Evolutionary conservation across 306 rosid species (phyloP).

Genomic region (Quercus dentata): DNA sequence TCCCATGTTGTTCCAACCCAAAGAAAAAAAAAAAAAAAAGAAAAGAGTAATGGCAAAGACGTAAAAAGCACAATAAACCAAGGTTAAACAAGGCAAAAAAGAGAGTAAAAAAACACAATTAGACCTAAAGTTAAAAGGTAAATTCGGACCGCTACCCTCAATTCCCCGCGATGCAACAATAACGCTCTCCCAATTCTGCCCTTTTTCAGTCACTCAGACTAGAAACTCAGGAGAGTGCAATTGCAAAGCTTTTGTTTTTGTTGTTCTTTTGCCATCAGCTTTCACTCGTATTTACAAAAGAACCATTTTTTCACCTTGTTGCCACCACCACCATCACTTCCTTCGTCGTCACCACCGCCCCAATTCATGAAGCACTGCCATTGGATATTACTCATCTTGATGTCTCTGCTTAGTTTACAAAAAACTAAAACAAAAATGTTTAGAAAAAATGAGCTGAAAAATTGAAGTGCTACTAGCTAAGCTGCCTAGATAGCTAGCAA

Average conservation of each 20-base stretch:
- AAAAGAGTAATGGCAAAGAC: constrained; percentile 21
- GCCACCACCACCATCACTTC: neutral
- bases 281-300: constrained; percentile 27
- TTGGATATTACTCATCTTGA: constrained; percentile 24
- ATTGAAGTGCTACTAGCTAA: constrained; percentile 1
- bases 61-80: constrained; percentile 7
- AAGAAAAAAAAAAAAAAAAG: neutral
- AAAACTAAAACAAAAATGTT: neutral
- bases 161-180: constrained; percentile 99
- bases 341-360: neutral
- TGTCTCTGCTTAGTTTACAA: neutral
- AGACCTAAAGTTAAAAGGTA: constrained; percentile 29
- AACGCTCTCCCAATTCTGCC: constrained; percentile 70
- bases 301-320: constrained; percentile 20
- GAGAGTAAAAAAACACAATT: neutral
- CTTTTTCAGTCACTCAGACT: constrained; percentile 8
- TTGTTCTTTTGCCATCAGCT: constrained; percentile 17
- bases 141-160: constrained; percentile 99
- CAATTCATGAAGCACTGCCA: neutral
- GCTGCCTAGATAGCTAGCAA: neutral
- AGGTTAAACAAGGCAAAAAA: constrained; percentile 27
- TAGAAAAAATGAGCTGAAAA: constrained; percentile 9
- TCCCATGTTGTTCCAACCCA: constrained; percentile 46
- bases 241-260: constrained; percentile 59
- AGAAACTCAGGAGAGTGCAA: constrained; percentile 80